A percentile compares a stretch with the other conserved stretches of the same genome.
phyloP scores from a whole-genome alignment of 202 grass and related monocot species.

The Carex arenaria region DNA sequence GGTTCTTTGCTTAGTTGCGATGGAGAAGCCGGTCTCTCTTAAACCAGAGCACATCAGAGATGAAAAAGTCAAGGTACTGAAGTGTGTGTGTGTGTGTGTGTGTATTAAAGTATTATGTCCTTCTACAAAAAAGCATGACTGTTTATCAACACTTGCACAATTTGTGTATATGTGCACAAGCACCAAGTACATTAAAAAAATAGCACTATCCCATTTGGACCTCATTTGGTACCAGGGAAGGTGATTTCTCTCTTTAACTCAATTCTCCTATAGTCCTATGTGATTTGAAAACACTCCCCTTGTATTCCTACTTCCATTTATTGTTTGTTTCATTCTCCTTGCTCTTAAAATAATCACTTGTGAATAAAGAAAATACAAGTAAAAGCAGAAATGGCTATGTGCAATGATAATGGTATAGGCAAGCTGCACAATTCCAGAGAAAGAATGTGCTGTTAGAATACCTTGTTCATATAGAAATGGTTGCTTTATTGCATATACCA shows the following conservation, averaged over 20 bases:
- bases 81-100: background rate
- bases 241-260: background rate
- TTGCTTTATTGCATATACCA: background rate
- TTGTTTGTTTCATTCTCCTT: background rate
- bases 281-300: background rate
- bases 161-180: background rate
- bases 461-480: background rate
- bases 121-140: background rate
- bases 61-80: conserved; percentile 98
- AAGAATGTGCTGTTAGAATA: background rate
- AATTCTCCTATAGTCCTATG: background rate
- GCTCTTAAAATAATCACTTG: background rate
- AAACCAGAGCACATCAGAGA: conserved; percentile 98
- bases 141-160: background rate
- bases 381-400: background rate
- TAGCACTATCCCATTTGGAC: background rate
- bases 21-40: conserved; percentile 99
- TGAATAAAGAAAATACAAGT: background rate
- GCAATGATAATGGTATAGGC: background rate
- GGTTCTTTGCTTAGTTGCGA: conserved; percentile 99
- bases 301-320: background rate
- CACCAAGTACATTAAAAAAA: background rate
- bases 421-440: background rate
- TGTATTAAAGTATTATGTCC: background rate
- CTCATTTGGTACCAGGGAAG: background rate